Percentiles rank a stretch among this genome's conserved stretches.
Conservation (phyloP, 192 early-diverging fungal genomes). For the Entomortierella parvispora region DNA sequence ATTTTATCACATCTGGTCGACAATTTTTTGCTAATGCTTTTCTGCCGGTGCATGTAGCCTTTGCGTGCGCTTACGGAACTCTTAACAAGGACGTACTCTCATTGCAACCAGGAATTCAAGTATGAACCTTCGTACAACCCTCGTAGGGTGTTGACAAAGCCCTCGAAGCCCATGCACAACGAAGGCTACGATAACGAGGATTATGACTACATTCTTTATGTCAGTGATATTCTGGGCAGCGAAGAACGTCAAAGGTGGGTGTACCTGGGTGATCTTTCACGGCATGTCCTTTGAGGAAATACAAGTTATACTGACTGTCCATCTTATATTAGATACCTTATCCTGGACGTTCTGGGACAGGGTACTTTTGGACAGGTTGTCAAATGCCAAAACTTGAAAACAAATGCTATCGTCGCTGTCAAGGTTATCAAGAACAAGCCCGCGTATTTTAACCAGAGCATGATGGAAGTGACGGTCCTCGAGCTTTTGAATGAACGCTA, state of each 20-base stretch:
- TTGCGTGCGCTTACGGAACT: slow-evolving; percentile 65
- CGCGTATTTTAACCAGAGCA: slow-evolving; percentile 97
- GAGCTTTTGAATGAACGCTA: slow-evolving; percentile 90
- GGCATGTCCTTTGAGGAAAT: too few species aligned
- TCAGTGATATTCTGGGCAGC: slow-evolving; percentile 95
- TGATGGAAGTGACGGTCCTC: slow-evolving; percentile 96
- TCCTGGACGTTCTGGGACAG: slow-evolving; percentile 92
- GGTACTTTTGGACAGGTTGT: slow-evolving; percentile 99
- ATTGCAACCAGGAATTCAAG: slow-evolving; percentile 83
- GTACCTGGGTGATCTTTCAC: too few species aligned
- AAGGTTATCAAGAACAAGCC: slow-evolving; percentile 99
- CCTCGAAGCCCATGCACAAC: slow-evolving; percentile 89
- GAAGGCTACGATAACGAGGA: slow-evolving; percentile 96
- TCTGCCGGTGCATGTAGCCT: slow-evolving; percentile 39
- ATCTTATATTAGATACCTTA: slow-evolving; percentile 75
- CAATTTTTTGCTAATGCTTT: slow-evolving; percentile 1
- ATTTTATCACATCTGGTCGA: not conserved
- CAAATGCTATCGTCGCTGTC: slow-evolving; percentile 90
- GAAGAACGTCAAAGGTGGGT: slow-evolving; percentile 86
- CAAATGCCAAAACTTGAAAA: slow-evolving; percentile 93
- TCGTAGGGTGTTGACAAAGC: slow-evolving; percentile 93
- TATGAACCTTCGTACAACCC: slow-evolving; percentile 86
- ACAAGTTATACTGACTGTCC: not conserved
- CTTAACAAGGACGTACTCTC: slow-evolving; percentile 77
- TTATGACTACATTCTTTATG: slow-evolving; percentile 95